Evolutionary conservation across 345 rosid genomes (phyloP).

Genomic region (Citropsis articulata): DNA sequence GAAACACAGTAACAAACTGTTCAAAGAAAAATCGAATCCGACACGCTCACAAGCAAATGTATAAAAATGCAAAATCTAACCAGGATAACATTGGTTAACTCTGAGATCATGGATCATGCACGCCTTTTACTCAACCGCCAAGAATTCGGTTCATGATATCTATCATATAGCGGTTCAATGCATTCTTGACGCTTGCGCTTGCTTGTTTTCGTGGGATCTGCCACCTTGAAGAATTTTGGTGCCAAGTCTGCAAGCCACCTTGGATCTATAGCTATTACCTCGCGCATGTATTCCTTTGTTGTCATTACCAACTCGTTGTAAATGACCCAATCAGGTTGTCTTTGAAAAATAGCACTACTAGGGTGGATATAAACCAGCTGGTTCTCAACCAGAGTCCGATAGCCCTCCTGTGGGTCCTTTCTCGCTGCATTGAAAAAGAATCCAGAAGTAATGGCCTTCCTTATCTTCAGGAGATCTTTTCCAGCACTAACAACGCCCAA

Average conservation of each 20-base stretch:
- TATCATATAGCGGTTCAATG: conserved; percentile 74
- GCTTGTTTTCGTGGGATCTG: conserved; percentile 81
- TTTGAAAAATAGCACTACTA: conserved; percentile 85
- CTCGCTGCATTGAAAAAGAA: conserved; percentile 83
- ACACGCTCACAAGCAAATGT: background rate
- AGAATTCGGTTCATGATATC: conserved; percentile 85
- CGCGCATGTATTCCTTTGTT: conserved; percentile 87
- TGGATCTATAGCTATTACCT: conserved; percentile 80
- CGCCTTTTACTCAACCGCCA: conserved; percentile 83
- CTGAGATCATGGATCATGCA: conserved; percentile 38
- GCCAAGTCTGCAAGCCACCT: conserved; percentile 92
- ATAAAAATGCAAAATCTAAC: background rate
- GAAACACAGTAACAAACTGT: no score
- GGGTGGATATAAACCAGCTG: conserved; percentile 89
- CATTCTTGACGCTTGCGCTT: conserved; percentile 86
- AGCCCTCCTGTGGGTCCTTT: conserved; percentile 87
- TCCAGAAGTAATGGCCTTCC: conserved; percentile 87
- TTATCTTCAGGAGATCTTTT: conserved; percentile 63
- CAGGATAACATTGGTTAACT: background rate
- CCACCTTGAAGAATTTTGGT: conserved; percentile 78
- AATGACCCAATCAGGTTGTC: conserved; percentile 96
- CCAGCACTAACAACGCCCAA: conserved; percentile 83
- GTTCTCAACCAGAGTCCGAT: conserved; percentile 76
- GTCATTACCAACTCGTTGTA: conserved; percentile 94
- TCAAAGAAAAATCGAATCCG: no score